A percentile compares a stretch with the other conserved stretches of the same genome.
Conservation (phyloP, 176 grass and related monocot species). For the Microstegium vimineum region DNA sequence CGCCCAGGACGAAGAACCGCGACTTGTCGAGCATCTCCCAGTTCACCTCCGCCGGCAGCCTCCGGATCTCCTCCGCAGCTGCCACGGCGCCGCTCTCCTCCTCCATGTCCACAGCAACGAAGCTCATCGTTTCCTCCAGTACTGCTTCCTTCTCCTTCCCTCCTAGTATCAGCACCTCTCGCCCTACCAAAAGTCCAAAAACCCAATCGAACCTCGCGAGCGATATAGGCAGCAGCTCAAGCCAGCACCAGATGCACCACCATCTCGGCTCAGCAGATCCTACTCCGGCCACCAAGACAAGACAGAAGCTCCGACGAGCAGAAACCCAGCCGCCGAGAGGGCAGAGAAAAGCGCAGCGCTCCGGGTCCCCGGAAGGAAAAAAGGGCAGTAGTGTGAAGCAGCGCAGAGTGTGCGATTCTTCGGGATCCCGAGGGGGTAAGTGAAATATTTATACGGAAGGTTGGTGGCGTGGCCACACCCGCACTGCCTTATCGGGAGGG, state of each 20-base stretch:
- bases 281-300: neutral
- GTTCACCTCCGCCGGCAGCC: constrained; percentile 83
- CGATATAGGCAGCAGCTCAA: neutral
- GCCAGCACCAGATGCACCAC: neutral
- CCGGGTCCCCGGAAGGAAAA: neutral
- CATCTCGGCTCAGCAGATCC: neutral
- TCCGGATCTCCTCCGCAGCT: constrained; percentile 15
- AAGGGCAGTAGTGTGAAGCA: neutral
- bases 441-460: constrained; percentile 37
- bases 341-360: neutral
- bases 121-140: constrained; percentile 52
- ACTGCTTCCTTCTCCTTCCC: neutral
- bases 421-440: constrained; percentile 37
- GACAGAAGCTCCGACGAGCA: neutral
- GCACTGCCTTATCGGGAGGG: constrained; percentile 35
- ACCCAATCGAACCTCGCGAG: neutral
- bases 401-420: constrained; percentile 28
- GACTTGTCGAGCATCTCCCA: constrained; percentile 99
- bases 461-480: constrained; percentile 30
- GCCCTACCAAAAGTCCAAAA: neutral
- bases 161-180: neutral
- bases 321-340: neutral
- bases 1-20: constrained; percentile 86
- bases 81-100: constrained; percentile 37
- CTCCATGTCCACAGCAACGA: constrained; percentile 48